phyloP scores from a whole-genome alignment of 2,329 filamentous ascomycete genomes.

The Thyridium curvatum region DNA sequence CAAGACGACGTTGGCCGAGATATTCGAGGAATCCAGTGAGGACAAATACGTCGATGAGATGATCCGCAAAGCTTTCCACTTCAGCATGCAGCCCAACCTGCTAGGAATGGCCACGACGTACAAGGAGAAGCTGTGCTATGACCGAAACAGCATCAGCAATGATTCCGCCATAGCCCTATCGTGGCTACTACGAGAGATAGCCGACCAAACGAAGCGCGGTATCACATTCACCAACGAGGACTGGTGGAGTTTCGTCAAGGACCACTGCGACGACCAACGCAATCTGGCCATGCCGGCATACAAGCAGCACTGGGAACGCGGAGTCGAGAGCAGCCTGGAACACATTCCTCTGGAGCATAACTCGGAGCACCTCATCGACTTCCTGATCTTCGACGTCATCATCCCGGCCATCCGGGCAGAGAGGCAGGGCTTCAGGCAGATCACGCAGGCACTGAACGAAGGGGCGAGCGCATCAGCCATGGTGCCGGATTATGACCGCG shows the following conservation, averaged over 20 bases:
- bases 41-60: constrained; percentile 33
- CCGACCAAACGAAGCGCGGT: constrained; percentile 53
- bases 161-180: constrained; percentile 40
- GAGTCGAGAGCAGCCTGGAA: no score
- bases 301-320: constrained; percentile 22
- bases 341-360: no score
- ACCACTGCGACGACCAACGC: constrained; percentile 13
- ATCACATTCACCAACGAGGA: constrained; percentile 37
- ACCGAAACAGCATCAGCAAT: constrained; percentile 41
- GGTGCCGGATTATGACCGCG: constrained; percentile 24
- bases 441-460: constrained; percentile 4
- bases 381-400: constrained; percentile 50
- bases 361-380: constrained; percentile 52
- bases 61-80: constrained; percentile 46
- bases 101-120: constrained; percentile 60
- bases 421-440: constrained; percentile 9
- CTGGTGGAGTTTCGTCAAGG: constrained; percentile 29
- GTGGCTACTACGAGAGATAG: constrained; percentile 43
- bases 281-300: constrained; percentile 34
- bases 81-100: constrained; percentile 48
- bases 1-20: constrained; percentile 35
- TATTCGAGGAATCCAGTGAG: constrained; percentile 19
- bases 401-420: constrained; percentile 26
- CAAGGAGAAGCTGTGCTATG: constrained; percentile 59
- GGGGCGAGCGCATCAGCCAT: not conserved